phyloP scores from a whole-genome alignment of 495 filamentous ascomycete species.

The Aspergillus biplanus region DNA sequence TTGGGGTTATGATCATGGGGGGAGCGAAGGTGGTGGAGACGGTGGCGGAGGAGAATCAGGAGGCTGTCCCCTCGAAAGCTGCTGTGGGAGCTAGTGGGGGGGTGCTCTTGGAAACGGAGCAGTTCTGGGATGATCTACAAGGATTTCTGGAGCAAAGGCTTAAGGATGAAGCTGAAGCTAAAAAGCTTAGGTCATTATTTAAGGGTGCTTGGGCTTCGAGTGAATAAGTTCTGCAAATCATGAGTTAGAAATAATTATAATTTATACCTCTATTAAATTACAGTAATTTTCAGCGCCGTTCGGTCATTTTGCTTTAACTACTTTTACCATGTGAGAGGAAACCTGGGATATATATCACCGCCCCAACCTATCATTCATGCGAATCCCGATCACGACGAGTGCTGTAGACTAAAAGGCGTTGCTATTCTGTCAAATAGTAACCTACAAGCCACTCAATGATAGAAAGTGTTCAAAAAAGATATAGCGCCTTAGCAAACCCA shows the following conservation, averaged over 20 bases:
- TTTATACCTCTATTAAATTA: slow-evolving; percentile 9
- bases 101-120: slow-evolving; percentile 65
- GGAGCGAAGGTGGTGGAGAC: slow-evolving; percentile 44
- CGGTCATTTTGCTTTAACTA: background rate
- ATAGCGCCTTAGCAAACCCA: too few species aligned
- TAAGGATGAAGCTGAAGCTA: slow-evolving; percentile 69
- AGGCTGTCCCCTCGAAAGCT: slow-evolving; percentile 41
- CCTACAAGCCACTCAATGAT: too few species aligned
- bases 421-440: too few species aligned
- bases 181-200: slow-evolving; percentile 66
- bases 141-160: slow-evolving; percentile 79
- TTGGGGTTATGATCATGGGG: slow-evolving; percentile 87
- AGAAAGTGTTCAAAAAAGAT: too few species aligned
- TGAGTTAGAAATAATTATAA: background rate
- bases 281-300: background rate
- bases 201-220: slow-evolving; percentile 64
- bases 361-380: too few species aligned
- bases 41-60: slow-evolving; percentile 34
- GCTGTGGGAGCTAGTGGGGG: slow-evolving; percentile 59
- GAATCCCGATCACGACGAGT: too few species aligned
- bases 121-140: slow-evolving; percentile 88
- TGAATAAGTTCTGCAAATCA: slow-evolving; percentile 14
- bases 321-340: background rate
- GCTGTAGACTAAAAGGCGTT: too few species aligned
- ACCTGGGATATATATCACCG: background rate